These are phyloP conservation scores for Adansonia digitata DNA, from an alignment of 345 rosid genomes.

Conservation along the genomic window DNA sequence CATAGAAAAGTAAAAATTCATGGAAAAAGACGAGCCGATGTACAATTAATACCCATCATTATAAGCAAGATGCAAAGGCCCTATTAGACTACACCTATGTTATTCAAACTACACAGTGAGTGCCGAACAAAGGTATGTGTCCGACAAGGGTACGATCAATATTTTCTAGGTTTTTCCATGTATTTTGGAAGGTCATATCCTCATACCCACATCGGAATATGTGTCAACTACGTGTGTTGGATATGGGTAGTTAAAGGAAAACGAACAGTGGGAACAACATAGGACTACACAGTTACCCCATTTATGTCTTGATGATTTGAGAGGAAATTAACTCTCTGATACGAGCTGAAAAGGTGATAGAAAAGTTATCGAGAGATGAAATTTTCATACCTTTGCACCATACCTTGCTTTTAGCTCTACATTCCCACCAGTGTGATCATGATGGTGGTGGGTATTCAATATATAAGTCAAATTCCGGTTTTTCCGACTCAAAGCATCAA, in stretches of 20 bases:
- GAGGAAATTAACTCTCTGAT: background rate
- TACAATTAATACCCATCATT: background rate
- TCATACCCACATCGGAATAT: too few species aligned
- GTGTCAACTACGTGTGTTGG: too few species aligned
- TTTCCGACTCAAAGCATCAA: conserved; percentile 73
- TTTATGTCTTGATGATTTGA: background rate
- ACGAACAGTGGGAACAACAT: too few species aligned
- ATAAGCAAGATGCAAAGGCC: background rate
- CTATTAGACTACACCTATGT: background rate
- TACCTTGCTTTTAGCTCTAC: conserved; percentile 87
- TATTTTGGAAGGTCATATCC: too few species aligned
- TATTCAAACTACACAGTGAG: too few species aligned
- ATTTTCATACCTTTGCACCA: conserved; percentile 88
- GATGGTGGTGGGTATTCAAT: conserved; percentile 92
- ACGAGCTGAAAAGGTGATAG: background rate
- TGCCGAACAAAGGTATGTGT: too few species aligned
- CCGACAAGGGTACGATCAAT: too few species aligned
- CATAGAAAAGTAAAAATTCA: too few species aligned
- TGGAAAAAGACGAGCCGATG: too few species aligned
- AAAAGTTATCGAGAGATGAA: background rate
- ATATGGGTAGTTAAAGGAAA: too few species aligned
- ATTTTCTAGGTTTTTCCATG: too few species aligned
- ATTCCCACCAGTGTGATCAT: conserved; percentile 92
- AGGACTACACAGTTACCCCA: background rate
- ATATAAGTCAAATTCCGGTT: conserved; percentile 85